phyloP scores from a whole-genome alignment of 352 stramenopile genomes.

The Globisporangium okanoganense region DNA sequence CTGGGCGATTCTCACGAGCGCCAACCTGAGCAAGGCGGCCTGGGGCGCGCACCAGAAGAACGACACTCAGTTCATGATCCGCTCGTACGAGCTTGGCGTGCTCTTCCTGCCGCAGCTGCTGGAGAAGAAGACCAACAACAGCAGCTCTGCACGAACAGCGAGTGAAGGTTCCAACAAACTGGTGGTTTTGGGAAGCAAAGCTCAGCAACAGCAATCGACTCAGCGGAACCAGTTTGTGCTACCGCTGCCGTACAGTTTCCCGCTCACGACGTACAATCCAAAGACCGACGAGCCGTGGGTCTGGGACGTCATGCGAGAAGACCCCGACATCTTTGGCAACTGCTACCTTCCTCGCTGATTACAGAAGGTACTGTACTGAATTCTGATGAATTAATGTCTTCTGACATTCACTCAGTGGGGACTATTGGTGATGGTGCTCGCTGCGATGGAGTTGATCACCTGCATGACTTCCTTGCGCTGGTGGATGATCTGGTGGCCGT shows the following conservation, averaged over 20 bases:
- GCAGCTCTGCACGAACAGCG: neutral
- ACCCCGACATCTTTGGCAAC: constrained; percentile 63
- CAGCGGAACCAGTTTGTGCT: constrained; percentile 14
- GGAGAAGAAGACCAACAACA: neutral
- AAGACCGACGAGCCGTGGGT: constrained; percentile 76
- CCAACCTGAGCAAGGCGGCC: constrained; percentile 81
- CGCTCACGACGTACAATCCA: constrained; percentile 63
- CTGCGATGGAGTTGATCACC: constrained; percentile 17
- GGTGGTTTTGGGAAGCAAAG: constrained; percentile 33
- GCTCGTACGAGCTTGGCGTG: constrained; percentile 79
- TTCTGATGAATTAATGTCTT: neutral
- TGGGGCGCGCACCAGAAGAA: constrained; percentile 77
- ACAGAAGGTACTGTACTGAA: neutral
- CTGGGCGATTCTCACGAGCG: constrained; percentile 76
- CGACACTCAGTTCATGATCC: constrained; percentile 74
- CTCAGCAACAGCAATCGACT: neutral
- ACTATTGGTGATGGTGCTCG: neutral
- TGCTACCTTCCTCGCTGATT: constrained; percentile 51
- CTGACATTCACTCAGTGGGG: neutral
- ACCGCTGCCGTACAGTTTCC: constrained; percentile 65
- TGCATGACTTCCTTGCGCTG: constrained; percentile 30
- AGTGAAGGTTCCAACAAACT: constrained; percentile 12
- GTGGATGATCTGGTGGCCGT: constrained; percentile 25
- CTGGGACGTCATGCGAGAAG: constrained; percentile 70
- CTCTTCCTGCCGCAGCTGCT: constrained; percentile 54